phyloP scores from a whole-genome alignment of 2,329 filamentous ascomycete genomes.

The Calonectria hawksworthii region DNA sequence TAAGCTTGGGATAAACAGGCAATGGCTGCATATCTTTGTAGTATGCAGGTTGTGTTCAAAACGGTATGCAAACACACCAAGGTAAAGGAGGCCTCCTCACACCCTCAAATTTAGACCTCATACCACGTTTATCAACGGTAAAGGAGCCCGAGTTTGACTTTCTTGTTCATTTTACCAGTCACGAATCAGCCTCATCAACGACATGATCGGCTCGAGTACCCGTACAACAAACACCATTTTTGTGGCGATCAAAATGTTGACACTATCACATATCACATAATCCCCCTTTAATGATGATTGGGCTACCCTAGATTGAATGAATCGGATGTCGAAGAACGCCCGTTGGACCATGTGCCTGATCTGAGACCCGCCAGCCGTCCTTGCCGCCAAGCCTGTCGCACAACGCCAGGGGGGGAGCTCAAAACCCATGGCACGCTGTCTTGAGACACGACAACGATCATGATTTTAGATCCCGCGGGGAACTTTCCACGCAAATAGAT shows the following conservation, averaged over 20 bases:
- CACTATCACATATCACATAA: accelerated
- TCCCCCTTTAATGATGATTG: neutral
- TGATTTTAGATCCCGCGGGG: neutral
- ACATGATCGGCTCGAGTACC: neutral
- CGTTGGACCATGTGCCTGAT: neutral
- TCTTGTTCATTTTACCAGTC: accelerated
- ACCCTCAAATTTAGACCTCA: neutral
- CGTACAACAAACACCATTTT: neutral
- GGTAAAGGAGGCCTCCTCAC: neutral
- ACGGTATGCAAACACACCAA: neutral
- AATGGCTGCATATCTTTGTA: neutral
- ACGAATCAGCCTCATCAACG: neutral
- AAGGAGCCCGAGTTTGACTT: neutral
- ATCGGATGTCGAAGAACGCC: neutral
- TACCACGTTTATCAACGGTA: neutral
- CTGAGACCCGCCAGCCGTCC: neutral
- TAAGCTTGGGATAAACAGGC: neutral
- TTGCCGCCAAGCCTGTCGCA: neutral
- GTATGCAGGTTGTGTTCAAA: neutral
- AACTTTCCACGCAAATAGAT: neutral
- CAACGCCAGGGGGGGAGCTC: neutral
- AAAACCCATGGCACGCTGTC: neutral
- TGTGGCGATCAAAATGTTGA: neutral
- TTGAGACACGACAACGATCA: neutral
- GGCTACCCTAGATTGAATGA: neutral